A percentile compares a stretch with the other conserved stretches of the same genome.
Conservation (phyloP, 2,329 filamentous ascomycete species). For the Penicillium sp. region DNA sequence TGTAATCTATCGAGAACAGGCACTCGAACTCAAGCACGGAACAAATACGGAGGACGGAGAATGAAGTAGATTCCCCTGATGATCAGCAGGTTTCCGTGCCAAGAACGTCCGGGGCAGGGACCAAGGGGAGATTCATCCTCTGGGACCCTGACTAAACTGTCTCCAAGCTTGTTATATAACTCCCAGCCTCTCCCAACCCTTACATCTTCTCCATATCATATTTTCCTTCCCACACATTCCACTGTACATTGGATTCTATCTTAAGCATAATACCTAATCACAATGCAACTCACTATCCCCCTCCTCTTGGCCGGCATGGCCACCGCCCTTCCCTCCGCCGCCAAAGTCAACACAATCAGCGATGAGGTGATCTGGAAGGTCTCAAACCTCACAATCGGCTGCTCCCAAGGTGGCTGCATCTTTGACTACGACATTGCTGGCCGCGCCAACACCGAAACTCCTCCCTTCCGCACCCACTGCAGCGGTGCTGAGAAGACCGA, state of each 20-base stretch:
- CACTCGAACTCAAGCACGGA: neutral
- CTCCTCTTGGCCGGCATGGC: constrained; percentile 27
- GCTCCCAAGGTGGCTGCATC: constrained; percentile 35
- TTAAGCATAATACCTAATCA: constrained; percentile 4
- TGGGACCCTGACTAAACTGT: constrained; percentile 3
- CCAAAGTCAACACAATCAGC: constrained; percentile 13
- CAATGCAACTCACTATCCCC: constrained; percentile 33
- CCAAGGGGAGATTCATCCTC: neutral
- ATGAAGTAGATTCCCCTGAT: neutral
- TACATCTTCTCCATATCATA: neutral
- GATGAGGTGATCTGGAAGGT: constrained; percentile 32
- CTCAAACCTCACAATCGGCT: constrained; percentile 32
- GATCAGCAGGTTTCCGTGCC: constrained; percentile 3
- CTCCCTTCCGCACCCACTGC: constrained; percentile 39
- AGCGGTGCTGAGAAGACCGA: constrained; percentile 25
- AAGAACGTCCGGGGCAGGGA: neutral
- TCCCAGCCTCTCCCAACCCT: neutral
- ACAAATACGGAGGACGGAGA: neutral
- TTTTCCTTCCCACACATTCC: neutral
- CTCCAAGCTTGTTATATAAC: constrained; percentile 1
- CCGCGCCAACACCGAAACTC: constrained; percentile 27
- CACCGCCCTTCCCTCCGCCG: constrained; percentile 19
- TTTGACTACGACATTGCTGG: constrained; percentile 37
- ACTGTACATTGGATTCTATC: neutral
- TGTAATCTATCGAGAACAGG: neutral